Evolutionary conservation across 2,329 filamentous ascomycete genomes (phyloP).

Genomic region (Neofusicoccum laricinum): DNA sequence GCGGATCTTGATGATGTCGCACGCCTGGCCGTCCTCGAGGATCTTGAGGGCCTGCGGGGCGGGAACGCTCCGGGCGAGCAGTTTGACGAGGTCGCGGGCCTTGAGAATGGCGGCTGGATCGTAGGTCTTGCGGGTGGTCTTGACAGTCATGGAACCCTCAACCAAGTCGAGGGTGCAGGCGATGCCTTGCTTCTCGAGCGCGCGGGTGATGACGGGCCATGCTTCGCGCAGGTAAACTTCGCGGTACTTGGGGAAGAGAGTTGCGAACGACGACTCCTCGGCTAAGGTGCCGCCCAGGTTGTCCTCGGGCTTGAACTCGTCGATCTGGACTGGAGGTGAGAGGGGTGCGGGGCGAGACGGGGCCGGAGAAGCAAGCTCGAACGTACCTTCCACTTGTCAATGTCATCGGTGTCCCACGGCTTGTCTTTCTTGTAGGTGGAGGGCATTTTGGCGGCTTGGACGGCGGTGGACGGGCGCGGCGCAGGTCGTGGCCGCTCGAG

Average conservation of each 20-base stretch:
- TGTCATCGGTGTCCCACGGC: constrained; percentile 90
- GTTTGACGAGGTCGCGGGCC: constrained; percentile 88
- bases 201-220: constrained; percentile 86
- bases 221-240: constrained; percentile 90
- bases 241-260: constrained; percentile 91
- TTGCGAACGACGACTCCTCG: constrained; percentile 87
- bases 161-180: constrained; percentile 91
- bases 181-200: constrained; percentile 83
- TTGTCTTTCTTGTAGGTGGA: constrained; percentile 88
- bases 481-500: background rate
- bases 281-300: constrained; percentile 82
- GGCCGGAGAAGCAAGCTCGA: background rate
- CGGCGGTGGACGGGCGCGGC: background rate
- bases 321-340: constrained; percentile 51
- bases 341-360: background rate
- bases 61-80: constrained; percentile 86
- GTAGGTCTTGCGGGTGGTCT: constrained; percentile 86
- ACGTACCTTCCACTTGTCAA: constrained; percentile 87
- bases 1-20: constrained; percentile 94
- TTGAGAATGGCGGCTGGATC: constrained; percentile 93
- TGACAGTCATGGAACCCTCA: constrained; percentile 94
- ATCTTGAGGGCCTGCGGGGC: constrained; percentile 93
- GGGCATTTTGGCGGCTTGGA: constrained; percentile 58
- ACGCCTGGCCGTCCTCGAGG: constrained; percentile 84
- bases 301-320: constrained; percentile 80